These are phyloP conservation scores for Aspergillus pseudonomiae DNA, from an alignment of 2,329 filamentous ascomycete genomes.

Conservation along the genomic window DNA sequence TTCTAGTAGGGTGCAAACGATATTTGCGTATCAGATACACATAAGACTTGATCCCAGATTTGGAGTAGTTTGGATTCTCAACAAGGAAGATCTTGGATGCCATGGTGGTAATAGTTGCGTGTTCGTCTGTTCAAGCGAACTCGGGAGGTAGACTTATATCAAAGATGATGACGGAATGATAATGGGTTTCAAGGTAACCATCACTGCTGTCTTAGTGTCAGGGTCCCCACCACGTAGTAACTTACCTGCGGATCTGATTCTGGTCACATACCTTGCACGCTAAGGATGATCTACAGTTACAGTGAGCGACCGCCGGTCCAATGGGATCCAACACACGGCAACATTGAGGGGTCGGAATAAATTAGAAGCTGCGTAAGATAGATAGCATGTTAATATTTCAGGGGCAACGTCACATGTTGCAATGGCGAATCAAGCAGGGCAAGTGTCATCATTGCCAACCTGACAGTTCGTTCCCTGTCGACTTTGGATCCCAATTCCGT, in stretches of 20 bases:
- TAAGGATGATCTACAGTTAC: constrained; percentile 5
- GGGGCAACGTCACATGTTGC: not conserved
- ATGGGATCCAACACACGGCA: not conserved
- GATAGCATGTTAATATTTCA: not conserved
- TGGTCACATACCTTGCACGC: not conserved
- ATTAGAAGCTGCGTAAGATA: not conserved
- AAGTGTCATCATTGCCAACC: no score
- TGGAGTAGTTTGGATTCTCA: constrained; percentile 62
- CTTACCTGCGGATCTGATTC: not conserved
- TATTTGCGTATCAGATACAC: constrained; percentile 64
- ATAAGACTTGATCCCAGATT: constrained; percentile 65
- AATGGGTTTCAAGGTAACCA: not conserved
- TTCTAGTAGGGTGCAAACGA: constrained; percentile 63
- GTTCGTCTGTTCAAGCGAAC: not conserved
- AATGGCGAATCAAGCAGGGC: not conserved
- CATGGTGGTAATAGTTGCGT: constrained; percentile 31
- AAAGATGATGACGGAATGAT: not conserved
- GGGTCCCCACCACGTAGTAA: not conserved
- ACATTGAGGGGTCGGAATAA: not conserved
- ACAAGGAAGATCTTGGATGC: constrained; percentile 53
- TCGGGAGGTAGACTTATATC: not conserved
- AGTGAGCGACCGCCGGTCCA: not conserved
- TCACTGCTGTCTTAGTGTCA: not conserved
- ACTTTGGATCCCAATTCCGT: not conserved
- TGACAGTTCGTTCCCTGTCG: no score